Conservation (phyloP, 805 yeast genomes). For the Hanseniaspora mollemarum region DNA sequence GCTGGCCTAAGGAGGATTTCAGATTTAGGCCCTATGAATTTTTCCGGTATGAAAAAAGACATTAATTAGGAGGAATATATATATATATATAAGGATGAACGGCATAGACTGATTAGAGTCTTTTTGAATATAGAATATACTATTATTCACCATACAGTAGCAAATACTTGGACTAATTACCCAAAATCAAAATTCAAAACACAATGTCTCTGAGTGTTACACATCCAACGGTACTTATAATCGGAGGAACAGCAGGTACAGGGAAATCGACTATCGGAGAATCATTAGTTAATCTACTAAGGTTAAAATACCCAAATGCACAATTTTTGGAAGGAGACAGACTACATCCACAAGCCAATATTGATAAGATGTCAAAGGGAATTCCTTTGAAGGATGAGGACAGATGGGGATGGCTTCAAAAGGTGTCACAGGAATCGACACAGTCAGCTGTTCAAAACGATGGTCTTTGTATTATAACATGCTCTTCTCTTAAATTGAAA, state of each 20-base stretch:
- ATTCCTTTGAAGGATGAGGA: conserved; percentile 80
- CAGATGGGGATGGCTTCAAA: conserved; percentile 77
- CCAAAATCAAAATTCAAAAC: background rate
- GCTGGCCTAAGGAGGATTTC: too few relatives aligned
- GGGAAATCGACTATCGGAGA: conserved; percentile 79
- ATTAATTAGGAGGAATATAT: too few relatives aligned
- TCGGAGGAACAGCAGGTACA: conserved; percentile 95
- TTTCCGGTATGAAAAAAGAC: too few relatives aligned
- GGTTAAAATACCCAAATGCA: conserved; percentile 30
- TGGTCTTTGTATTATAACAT: conserved; percentile 47
- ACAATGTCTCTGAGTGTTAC: background rate
- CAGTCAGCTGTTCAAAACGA: conserved; percentile 30
- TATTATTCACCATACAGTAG: too few relatives aligned
- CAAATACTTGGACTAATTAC: too few relatives aligned
- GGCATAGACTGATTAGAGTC: too few relatives aligned
- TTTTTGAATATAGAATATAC: too few relatives aligned
- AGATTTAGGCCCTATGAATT: too few relatives aligned
- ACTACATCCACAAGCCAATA: conserved; percentile 59
- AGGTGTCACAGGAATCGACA: conserved; percentile 37
- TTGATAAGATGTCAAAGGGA: conserved; percentile 73
- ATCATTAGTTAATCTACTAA: conserved; percentile 33
- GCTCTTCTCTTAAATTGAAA: conserved; percentile 68
- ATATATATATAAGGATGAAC: too few relatives aligned
- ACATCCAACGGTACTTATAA: conserved; percentile 38
- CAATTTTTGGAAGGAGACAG: conserved; percentile 77